Base-by-base conservation (phyloP, 306 rosid species). In the Corylus americana region DNA sequence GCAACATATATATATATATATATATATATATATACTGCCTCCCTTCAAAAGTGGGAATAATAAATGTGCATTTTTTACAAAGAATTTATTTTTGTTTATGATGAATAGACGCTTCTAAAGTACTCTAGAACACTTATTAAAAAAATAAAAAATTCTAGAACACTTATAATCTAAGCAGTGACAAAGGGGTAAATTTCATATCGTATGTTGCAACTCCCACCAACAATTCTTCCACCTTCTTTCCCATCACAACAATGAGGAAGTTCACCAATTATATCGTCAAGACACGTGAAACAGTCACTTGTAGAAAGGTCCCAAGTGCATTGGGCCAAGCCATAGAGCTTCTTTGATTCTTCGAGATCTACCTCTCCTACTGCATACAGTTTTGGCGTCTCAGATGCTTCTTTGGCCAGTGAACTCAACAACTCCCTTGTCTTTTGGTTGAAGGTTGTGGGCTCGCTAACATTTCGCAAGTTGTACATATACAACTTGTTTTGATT, bases 271-370 rank as follows among this genome's bases (percentile, higher is more conserved):
- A 72, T 48, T 7, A 51, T 22, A 11, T 11, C 62, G 25, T 20
- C 76, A 51, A 51, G 59, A 72, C 76, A 72, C 42, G 29, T 51
- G 7, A 14, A 45, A 51, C 63, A 73, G 7, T 73, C 76, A 17
- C 0, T 1, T 25, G 13, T 53, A 29, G 76, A 49, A 50, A 73
- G 59, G 22, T 73, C 76, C 44, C 47, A 29, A 0, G 61, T 73
- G 61, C 76, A 73, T 29, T 73, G 76, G 44, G 47, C 48, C 59
- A 51, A 49, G 12, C 76, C 76, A 25, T 49, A 73, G 42, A 73
- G 59, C 3, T 49, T 73, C 63, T 8, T 73, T 14, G 25, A 49
- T 20, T 73, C 45, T 29, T 14, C 49, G 2, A 67, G 27, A 20
- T 37, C 71, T 37, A 14, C 14, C 71, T 67, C 27, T 8, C 71